Base-by-base conservation (phyloP, 78 protist genomes). In the Dictyostelium firmibasis region DNA sequence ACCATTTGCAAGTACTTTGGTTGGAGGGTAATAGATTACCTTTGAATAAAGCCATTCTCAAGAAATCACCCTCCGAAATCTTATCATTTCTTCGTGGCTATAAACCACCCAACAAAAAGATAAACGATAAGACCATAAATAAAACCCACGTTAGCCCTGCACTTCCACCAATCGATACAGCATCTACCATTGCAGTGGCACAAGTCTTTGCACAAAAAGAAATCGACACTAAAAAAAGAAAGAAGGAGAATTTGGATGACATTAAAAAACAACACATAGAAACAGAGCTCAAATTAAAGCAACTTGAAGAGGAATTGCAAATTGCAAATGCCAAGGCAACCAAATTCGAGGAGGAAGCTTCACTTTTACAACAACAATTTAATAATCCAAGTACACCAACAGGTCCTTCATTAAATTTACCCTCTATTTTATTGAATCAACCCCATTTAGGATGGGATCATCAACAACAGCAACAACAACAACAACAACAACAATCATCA, bases 311-410 rank as follows among this genome's bases (percentile, higher is more conserved):
- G 53, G 94, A 88, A 43, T 25, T 88, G 23, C 47, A 43, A 6
- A 50, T 88, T 35, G 94, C 94, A 29, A 88, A 88, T 67, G 94
- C 94, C 31, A 88, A 88, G 50, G 94, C 94, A n/a, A 81, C 94
- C 64, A 88, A 88, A 70, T 81, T 88, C 35, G 94, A 88, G 36
- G 94, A 88, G 20, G 94, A 88, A 13, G 94, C 94, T 44, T 76
- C 94, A 36, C 53, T 88, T 33, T 74, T 88, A 57, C 94, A 88
- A 20, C 94, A 88, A 47, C 92, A 72, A 6, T 79, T 72, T 47
- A 47, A 72, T 36, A 78, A 27, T 36, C 75, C 35, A 33, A 72
- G 8, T 31, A 27, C 79, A 27, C 36, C 79, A 72, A 72, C 79
- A 27, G 53, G 35, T 76, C 44, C 82, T 35, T 23, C 43, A 18